Conservation (phyloP, 768 basidiomycete genomes). For the Trametes villosa region DNA sequence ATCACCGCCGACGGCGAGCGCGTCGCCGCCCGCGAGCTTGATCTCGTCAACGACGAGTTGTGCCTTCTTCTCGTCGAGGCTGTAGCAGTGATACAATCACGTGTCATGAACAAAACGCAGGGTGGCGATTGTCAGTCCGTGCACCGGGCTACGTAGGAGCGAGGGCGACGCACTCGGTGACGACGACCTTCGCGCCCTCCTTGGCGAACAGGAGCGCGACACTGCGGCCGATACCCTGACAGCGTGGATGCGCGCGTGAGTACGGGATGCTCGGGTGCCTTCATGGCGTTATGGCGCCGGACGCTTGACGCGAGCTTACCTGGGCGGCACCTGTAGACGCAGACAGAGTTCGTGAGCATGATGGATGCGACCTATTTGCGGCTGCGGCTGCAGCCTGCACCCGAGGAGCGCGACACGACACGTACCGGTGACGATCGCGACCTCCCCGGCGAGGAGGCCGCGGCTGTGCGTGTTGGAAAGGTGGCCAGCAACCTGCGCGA, state of each 20-base stretch:
- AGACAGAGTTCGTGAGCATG: constrained; percentile 14
- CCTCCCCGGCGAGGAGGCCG: constrained; percentile 74
- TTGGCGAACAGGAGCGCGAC: constrained; percentile 78
- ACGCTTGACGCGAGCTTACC: constrained; percentile 41
- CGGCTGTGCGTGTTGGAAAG: constrained; percentile 53
- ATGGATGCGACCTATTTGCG: not conserved
- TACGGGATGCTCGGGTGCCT: constrained; percentile 9
- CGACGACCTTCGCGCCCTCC: constrained; percentile 87
- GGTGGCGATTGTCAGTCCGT: not conserved
- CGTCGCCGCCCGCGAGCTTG: constrained; percentile 71
- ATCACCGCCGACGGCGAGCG: constrained; percentile 76
- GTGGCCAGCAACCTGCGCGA: constrained; percentile 74
- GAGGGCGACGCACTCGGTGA: constrained; percentile 65
- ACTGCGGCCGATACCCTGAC: constrained; percentile 77
- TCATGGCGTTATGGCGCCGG: constrained; percentile 18
- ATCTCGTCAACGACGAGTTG: constrained; percentile 73
- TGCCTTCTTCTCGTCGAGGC: constrained; percentile 75
- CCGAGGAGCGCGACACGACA: constrained; percentile 5
- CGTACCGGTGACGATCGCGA: constrained; percentile 85
- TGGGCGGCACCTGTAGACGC: constrained; percentile 69
- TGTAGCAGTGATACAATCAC: constrained; percentile 32
- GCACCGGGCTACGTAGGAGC: not conserved
- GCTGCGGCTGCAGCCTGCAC: not conserved
- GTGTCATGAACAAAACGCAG: not conserved
- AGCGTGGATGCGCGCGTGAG: not conserved